phyloP scores from a whole-genome alignment of 1,139 yeast species.

The Zygosaccharomyces pseudobailii region DNA sequence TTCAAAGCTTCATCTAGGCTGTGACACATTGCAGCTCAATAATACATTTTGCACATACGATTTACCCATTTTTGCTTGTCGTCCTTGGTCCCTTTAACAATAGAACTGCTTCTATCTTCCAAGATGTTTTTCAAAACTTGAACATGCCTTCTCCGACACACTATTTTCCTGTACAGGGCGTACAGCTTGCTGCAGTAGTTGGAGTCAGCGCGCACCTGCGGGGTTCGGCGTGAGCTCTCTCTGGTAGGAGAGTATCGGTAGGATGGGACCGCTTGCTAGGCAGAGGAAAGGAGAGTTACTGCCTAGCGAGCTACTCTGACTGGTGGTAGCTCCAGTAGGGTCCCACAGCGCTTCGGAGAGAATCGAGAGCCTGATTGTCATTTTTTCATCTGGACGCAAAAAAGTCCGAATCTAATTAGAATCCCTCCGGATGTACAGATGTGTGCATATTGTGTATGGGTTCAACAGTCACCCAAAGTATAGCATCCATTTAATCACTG shows the following conservation, averaged over 20 bases:
- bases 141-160: background rate
- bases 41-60: constrained; percentile 31
- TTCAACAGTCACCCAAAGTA: constrained; percentile 1
- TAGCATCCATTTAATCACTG: background rate
- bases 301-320: background rate
- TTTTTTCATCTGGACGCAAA: background rate
- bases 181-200: background rate
- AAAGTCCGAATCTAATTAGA: background rate
- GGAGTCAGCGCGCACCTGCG: background rate
- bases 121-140: constrained; percentile 1
- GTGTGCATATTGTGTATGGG: background rate
- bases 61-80: constrained; percentile 38
- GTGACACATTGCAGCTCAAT: background rate
- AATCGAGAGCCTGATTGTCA: no score
- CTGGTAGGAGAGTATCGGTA: background rate
- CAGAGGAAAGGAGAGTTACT: background rate
- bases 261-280: background rate
- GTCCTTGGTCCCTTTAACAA: constrained; percentile 27
- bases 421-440: background rate
- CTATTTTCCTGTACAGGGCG: background rate
- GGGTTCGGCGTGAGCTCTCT: background rate
- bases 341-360: no score
- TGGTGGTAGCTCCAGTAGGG: no score
- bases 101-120: background rate
- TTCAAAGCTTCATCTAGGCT: background rate